phyloP scores from a whole-genome alignment of 371 early-diverging fungal genomes.

The Actinomortierella wolfii region DNA sequence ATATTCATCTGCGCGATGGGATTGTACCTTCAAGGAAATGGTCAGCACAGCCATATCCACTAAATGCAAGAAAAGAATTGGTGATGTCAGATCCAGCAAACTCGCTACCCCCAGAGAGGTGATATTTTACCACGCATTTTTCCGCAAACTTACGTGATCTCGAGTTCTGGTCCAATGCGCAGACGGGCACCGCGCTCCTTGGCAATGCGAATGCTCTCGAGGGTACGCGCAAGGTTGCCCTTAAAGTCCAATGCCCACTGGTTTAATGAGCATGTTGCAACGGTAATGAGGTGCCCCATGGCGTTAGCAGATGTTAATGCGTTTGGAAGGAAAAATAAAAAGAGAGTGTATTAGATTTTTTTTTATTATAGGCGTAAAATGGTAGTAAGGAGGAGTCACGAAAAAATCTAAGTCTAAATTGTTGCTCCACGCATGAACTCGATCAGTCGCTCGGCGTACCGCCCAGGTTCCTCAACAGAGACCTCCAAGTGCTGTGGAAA shows the following conservation, averaged over 20 bases:
- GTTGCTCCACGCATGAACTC: slow-evolving; percentile 49
- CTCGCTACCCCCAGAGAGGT: background rate
- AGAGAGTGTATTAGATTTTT: too few species aligned
- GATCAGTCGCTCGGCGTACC: slow-evolving; percentile 57
- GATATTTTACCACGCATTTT: background rate
- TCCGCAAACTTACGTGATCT: slow-evolving; percentile 74
- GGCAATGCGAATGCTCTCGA: slow-evolving; percentile 83
- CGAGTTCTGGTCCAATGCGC: slow-evolving; percentile 96
- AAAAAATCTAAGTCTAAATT: slow-evolving; percentile 5
- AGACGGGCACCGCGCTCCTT: slow-evolving; percentile 82
- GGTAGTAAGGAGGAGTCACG: background rate
- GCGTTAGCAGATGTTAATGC: background rate
- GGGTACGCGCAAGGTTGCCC: slow-evolving; percentile 89
- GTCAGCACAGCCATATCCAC: slow-evolving; percentile 97
- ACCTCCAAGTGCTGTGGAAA: slow-evolving; percentile 34
- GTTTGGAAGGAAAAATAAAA: too few species aligned
- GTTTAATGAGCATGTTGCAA: slow-evolving; percentile 88
- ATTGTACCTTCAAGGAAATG: slow-evolving; percentile 94
- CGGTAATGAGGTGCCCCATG: slow-evolving; percentile 64
- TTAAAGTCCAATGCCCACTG: slow-evolving; percentile 98
- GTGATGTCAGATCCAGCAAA: background rate
- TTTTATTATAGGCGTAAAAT: too few species aligned
- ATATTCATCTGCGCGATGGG: too few species aligned
- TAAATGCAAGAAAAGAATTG: slow-evolving; percentile 17
- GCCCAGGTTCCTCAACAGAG: slow-evolving; percentile 65